Evolutionary conservation across 2,329 filamentous ascomycete genomes (phyloP), one percentile per base, ranked within the genome.

Genomic region (Didymellaceae sp.): DNA sequence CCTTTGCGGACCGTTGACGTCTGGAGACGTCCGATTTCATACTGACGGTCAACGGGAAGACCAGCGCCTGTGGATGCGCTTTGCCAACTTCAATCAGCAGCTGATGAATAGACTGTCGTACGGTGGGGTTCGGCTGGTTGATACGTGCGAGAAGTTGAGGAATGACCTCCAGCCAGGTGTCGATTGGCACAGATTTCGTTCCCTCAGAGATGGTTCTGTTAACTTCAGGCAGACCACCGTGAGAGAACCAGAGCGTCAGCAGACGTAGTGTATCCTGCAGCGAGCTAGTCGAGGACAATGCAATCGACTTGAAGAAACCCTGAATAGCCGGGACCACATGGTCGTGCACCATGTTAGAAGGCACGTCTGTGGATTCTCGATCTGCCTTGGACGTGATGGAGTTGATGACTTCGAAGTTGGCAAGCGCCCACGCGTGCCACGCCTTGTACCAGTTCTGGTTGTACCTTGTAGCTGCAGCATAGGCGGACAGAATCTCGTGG

Each of bases 141-240:
- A 99, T 97, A 52, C 94, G 86, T 24, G 94, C 94, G 73, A 99
- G 96, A 38, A 99, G 81, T 69, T 99, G 94, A 25, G 94, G 94
- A 58, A 97, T 97, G 42, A 99, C 95, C 68, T 97, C 92, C 14
- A 99, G 84, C 95, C 94, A 99, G 1, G 93, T 97, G 74, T 99
- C 94, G 47, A 99, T 90, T 67, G 90, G 96, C 59, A 99, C 91
- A 28, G 89, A 89, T 0, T 88, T 83, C 58, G 97, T 95, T 5
- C 95, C 94, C 68, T 97, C 92, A 0, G 87, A 91, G 18, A 99
- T 90, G 13, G 89, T 90, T 13, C 83, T 78, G 65, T 93, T 96
- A 54, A 99, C 95, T 59, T 97, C 93, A 21, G 85, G 79, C 66
- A 91, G 87, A 17, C 91, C 90, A 43, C 94, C 94, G 66, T 99